A percentile compares a stretch with the other conserved stretches of the same genome.
These are phyloP conservation scores for Bimuria novae-zelandiae DNA, from an alignment of 2,329 filamentous ascomycete genomes.

Conservation along the genomic window DNA sequence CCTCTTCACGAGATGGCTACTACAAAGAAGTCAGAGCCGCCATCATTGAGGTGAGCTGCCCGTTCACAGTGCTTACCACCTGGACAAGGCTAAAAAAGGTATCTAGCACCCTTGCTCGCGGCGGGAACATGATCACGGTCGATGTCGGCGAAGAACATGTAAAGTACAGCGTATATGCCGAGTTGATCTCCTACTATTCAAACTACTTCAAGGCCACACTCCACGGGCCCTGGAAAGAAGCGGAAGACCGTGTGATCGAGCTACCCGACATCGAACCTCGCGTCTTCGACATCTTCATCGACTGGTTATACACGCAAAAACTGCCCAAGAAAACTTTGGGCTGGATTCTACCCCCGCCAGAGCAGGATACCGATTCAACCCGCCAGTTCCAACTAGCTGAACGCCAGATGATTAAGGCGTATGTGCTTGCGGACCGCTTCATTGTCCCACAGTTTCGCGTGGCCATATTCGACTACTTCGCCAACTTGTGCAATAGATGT, in stretches of 20 bases:
- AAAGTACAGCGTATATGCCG: conserved; percentile 2
- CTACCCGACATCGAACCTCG: conserved; percentile 11
- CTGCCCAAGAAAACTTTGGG: not conserved
- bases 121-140: not conserved
- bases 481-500: not conserved
- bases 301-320: conserved; percentile 16
- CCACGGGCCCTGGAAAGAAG: conserved; percentile 13
- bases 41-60: not conserved
- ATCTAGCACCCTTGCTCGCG: conserved; percentile 2
- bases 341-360: not conserved
- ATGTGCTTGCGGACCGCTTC: conserved; percentile 16
- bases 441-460: conserved; percentile 5
- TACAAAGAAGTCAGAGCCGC: not conserved
- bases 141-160: not conserved
- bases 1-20: not conserved
- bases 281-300: conserved; percentile 13
- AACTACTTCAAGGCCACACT: conserved; percentile 12
- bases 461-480: conserved; percentile 8
- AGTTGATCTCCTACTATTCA: conserved; percentile 10
- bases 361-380: not conserved
- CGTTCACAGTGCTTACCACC: not conserved
- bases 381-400: not conserved
- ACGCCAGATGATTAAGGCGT: conserved; percentile 2
- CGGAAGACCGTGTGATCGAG: conserved; percentile 9
- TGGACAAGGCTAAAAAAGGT: not conserved